Evolutionary conservation across 225 moss, liverwort and hornwort genomes (phyloP).

Genomic region (Pseudoscleropodium purum): DNA sequence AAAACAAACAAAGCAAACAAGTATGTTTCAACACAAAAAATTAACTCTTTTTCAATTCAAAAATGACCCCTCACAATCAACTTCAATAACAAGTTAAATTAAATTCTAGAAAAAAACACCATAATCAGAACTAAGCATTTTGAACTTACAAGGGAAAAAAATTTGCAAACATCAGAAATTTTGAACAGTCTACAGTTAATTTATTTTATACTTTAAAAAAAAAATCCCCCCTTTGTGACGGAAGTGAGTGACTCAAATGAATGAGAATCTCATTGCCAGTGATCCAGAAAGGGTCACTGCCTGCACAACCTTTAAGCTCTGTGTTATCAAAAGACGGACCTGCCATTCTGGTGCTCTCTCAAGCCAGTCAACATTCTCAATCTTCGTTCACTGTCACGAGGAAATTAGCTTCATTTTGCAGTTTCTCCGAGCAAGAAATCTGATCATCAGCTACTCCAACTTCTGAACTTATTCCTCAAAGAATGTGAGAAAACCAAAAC

Average conservation of each 20-base stretch:
- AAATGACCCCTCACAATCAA: neutral
- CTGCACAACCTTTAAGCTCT: neutral
- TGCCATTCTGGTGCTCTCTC: neutral
- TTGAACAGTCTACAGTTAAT: neutral
- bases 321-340: neutral
- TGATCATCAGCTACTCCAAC: neutral
- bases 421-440: neutral
- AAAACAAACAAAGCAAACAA: too few species aligned
- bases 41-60: neutral
- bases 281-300: too few species aligned
- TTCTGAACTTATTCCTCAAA: neutral
- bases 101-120: neutral
- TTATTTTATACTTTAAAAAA: too few species aligned
- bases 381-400: neutral
- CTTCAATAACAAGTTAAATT: too few species aligned
- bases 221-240: neutral
- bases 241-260: neutral
- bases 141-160: too few species aligned
- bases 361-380: neutral
- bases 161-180: neutral
- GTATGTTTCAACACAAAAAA: neutral
- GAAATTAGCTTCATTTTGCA: neutral
- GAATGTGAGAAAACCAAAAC: neutral
- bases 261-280: neutral
- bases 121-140: neutral